phyloP scores from a whole-genome alignment of 177 flowering plant genomes.

The Vitis hybrid region DNA sequence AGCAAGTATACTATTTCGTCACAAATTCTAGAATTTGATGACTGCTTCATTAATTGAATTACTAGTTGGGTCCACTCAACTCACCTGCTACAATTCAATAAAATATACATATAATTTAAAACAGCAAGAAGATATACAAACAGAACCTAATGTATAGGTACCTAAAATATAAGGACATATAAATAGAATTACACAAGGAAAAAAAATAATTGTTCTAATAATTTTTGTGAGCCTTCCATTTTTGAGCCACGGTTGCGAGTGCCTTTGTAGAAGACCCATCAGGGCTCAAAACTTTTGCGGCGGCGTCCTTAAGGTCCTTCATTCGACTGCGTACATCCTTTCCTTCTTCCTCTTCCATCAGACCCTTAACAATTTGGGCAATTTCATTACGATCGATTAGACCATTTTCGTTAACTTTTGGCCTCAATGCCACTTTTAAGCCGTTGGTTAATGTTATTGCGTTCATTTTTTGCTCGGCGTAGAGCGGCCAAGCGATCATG shows the following conservation, averaged over 20 bases:
- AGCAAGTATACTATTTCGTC: too few species aligned
- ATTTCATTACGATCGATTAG: constrained; percentile 33
- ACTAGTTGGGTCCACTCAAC: constrained; percentile 8
- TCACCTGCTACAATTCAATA: constrained; percentile 2
- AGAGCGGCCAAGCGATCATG: constrained; percentile 55
- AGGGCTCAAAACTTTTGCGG: constrained; percentile 22
- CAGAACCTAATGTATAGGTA: too few species aligned
- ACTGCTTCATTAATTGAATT: too few species aligned
- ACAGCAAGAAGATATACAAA: background rate
- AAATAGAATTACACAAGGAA: background rate
- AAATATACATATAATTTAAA: too few species aligned
- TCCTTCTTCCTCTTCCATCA: constrained; percentile 58
- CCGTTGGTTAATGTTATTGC: constrained; percentile 33
- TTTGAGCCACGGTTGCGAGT: constrained; percentile 22
- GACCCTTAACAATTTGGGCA: constrained; percentile 25
- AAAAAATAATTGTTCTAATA: background rate
- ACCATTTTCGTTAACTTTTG: constrained; percentile 23
- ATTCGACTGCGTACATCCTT: constrained; percentile 27
- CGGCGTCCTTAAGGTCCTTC: constrained; percentile 38
- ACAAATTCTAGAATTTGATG: too few species aligned
- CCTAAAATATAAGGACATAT: too few species aligned
- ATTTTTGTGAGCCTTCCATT: constrained; percentile 26
- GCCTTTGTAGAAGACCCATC: constrained; percentile 37
- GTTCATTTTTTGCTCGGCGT: constrained; percentile 58
- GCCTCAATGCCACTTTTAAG: constrained; percentile 38